phyloP scores from a whole-genome alignment of 441 rosid species.

The Adansonia grandidieri region DNA sequence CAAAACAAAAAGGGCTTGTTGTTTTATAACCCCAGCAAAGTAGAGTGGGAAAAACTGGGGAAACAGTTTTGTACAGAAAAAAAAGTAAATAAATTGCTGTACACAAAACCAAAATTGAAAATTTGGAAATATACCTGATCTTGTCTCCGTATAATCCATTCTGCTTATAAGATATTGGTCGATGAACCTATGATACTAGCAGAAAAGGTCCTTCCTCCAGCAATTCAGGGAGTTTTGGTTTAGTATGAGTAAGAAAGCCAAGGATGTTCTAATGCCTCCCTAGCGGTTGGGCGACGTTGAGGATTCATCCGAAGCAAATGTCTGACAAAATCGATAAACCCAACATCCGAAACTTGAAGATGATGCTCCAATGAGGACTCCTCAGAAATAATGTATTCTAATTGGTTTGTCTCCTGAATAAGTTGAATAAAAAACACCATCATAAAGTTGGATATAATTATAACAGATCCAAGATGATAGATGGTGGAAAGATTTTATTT shows the following conservation, averaged over 20 bases:
- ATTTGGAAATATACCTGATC: neutral
- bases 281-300: conserved; percentile 57
- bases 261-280: too few relatives aligned
- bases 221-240: conserved; percentile 23
- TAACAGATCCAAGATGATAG: too few relatives aligned
- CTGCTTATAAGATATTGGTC: neutral
- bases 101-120: conserved; percentile 31
- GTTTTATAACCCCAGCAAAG: conserved; percentile 27
- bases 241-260: conserved; percentile 30
- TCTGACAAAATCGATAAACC: conserved; percentile 64
- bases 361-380: conserved; percentile 69
- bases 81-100: conserved; percentile 18
- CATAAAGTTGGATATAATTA: too few relatives aligned
- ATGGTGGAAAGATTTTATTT: too few relatives aligned
- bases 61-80: neutral
- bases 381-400: conserved; percentile 77
- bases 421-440: neutral
- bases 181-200: neutral
- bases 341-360: conserved; percentile 56
- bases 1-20: conserved; percentile 18
- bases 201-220: conserved; percentile 4
- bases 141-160: too few relatives aligned
- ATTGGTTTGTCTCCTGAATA: conserved; percentile 67
- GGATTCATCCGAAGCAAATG: conserved; percentile 82
- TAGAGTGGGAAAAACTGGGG: neutral